A percentile compares a stretch with the other conserved stretches of the same genome.
Evolutionary conservation across 352 stramenopile species (phyloP).

Genomic region (Pythium grandisporangium): DNA sequence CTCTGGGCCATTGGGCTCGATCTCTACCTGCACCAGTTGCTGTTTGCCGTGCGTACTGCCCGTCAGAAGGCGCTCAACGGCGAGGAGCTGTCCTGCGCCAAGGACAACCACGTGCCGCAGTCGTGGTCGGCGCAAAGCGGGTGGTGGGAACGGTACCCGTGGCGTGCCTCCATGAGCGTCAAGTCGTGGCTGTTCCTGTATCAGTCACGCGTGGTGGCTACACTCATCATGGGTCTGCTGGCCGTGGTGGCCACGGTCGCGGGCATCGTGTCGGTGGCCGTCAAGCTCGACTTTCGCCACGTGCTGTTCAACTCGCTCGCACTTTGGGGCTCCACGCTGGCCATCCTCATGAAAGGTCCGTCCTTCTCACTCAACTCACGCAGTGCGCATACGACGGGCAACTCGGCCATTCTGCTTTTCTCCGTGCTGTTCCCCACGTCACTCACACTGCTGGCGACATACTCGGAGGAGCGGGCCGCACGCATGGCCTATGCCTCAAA

Average conservation of each 20-base stretch:
- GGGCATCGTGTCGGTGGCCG: conserved; percentile 55
- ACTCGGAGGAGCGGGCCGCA: conserved; percentile 61
- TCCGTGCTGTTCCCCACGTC: conserved; percentile 53
- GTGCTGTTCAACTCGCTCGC: conserved; percentile 42
- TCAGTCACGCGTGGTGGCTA: conserved; percentile 51
- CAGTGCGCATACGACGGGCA: conserved; percentile 26
- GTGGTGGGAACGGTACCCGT: conserved; percentile 16
- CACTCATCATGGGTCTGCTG: conserved; percentile 53
- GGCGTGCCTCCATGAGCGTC: conserved; percentile 28
- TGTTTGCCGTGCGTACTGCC: conserved; percentile 30
- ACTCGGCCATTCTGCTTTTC: conserved; percentile 50
- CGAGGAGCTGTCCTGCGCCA: conserved; percentile 29
- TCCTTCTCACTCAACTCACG: conserved; percentile 44
- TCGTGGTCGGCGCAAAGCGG: conserved; percentile 41
- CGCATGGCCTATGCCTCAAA: conserved; percentile 68
- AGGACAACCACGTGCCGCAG: conserved; percentile 21
- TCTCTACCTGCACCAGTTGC: conserved; percentile 53
- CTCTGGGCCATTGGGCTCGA: conserved; percentile 53
- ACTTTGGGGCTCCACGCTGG: conserved; percentile 51
- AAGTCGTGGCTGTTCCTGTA: conserved; percentile 57
- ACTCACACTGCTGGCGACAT: conserved; percentile 60
- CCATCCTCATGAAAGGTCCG: conserved; percentile 27
- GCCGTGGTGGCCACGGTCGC: conserved; percentile 43
- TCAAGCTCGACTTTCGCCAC: conserved; percentile 77
- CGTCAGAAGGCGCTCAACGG: conserved; percentile 26